phyloP scores from a whole-genome alignment of 2,329 filamentous ascomycete genomes.

The Calycina herbarum region DNA sequence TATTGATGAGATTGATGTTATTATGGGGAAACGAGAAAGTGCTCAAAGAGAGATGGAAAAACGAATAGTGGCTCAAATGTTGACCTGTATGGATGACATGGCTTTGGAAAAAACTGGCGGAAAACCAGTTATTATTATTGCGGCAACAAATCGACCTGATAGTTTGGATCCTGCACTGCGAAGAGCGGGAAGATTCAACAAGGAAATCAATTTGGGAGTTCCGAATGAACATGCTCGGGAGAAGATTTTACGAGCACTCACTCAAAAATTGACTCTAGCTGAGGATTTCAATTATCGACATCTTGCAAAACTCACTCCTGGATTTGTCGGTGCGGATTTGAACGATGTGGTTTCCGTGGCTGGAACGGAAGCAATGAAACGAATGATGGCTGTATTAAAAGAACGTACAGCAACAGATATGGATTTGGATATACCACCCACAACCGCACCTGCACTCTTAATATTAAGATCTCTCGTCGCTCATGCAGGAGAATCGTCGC shows the following conservation, averaged over 20 bases:
- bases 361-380: conserved; percentile 41
- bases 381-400: conserved; percentile 38
- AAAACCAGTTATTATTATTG: conserved; percentile 83
- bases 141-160: conserved; percentile 86
- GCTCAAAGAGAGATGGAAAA: conserved; percentile 88
- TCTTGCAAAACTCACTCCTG: conserved; percentile 82
- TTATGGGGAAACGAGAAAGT: conserved; percentile 82
- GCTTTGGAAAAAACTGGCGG: conserved; percentile 69
- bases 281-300: conserved; percentile 71
- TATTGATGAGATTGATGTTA: conserved; percentile 88
- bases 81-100: conserved; percentile 84
- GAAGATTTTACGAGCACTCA: conserved; percentile 74
- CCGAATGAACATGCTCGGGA: conserved; percentile 77
- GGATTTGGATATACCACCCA: conserved; percentile 33
- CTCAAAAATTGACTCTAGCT: conserved; percentile 62
- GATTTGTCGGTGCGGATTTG: conserved; percentile 90
- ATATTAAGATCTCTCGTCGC: conserved; percentile 53
- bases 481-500: conserved; percentile 51
- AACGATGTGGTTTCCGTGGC: conserved; percentile 56
- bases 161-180: conserved; percentile 78
- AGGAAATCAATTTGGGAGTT: conserved; percentile 83
- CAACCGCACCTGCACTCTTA: conserved; percentile 38
- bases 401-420: conserved; percentile 33
- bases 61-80: conserved; percentile 78
- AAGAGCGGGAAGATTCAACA: conserved; percentile 74